Conservation (phyloP, 2,329 filamentous ascomycete genomes). For the Claviceps cyperi region DNA sequence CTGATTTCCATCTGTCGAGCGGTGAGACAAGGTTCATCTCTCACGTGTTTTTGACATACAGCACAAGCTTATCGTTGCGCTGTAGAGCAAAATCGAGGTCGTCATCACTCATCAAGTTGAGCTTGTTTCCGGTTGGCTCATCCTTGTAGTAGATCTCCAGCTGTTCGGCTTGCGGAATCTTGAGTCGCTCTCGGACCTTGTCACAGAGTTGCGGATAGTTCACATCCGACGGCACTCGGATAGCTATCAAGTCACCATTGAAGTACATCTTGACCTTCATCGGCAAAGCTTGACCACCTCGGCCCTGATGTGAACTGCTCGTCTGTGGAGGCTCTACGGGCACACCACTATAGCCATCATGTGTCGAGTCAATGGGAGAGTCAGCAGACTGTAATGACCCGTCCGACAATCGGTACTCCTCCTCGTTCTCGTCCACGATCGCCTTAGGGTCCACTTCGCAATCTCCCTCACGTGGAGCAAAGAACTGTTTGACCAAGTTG, state of each 20-base stretch:
- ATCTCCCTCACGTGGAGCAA: constrained; percentile 77
- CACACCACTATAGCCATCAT: constrained; percentile 37
- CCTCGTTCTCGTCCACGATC: constrained; percentile 63
- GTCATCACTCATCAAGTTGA: constrained; percentile 61
- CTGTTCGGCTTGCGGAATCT: constrained; percentile 52
- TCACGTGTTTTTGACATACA: constrained; percentile 50
- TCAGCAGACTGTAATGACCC: constrained; percentile 55
- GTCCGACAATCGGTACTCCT: constrained; percentile 63
- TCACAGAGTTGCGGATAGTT: constrained; percentile 63
- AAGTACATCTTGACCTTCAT: constrained; percentile 96
- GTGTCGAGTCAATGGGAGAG: constrained; percentile 45
- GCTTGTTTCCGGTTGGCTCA: constrained; percentile 61
- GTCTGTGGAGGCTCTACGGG: constrained; percentile 32
- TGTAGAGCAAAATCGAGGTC: constrained; percentile 70
- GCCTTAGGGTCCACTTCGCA: constrained; percentile 74
- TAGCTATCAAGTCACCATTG: constrained; percentile 80
- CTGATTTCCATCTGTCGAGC: background rate
- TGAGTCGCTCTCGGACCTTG: constrained; percentile 73
- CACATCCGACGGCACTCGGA: constrained; percentile 74
- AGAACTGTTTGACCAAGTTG: constrained; percentile 76
- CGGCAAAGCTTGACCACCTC: constrained; percentile 25
- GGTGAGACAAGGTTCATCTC: background rate
- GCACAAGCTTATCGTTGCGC: constrained; percentile 73
- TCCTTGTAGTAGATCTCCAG: constrained; percentile 77
- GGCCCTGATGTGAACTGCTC: constrained; percentile 27